phyloP scores from a whole-genome alignment of 441 rosid genomes.

The Capsella rubella region DNA sequence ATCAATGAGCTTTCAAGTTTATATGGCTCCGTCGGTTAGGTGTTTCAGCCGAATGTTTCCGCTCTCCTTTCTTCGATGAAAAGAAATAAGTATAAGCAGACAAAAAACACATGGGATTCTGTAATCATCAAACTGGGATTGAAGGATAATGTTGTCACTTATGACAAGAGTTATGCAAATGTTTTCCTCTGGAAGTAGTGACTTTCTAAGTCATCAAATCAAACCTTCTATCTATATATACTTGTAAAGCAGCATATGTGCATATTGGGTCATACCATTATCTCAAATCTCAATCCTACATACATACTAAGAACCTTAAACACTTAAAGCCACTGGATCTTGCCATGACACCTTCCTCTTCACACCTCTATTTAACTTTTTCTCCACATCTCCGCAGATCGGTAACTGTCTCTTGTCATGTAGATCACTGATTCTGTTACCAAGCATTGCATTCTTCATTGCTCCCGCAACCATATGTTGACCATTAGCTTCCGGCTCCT shows the following conservation, averaged over 20 bases:
- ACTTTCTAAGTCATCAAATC: conserved; percentile 6
- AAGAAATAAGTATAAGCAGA: neutral
- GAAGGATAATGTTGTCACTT: conserved; percentile 3
- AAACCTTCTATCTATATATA: conserved; percentile 19
- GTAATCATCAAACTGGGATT: conserved; percentile 24
- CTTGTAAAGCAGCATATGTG: conserved; percentile 32
- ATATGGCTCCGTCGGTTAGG: neutral
- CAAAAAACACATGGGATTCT: neutral
- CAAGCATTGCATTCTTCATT: conserved; percentile 46
- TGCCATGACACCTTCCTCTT: conserved; percentile 98
- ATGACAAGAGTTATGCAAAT: neutral
- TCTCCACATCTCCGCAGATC: conserved; percentile 64
- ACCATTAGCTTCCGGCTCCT: conserved; percentile 57
- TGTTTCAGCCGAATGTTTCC: neutral
- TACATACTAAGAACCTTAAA: conserved; percentile 42
- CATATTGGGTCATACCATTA: conserved; percentile 27
- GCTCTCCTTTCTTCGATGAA: neutral
- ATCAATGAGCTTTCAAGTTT: neutral
- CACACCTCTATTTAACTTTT: conserved; percentile 59
- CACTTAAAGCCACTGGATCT: conserved; percentile 88
- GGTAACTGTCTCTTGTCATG: conserved; percentile 58
- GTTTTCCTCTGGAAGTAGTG: neutral
- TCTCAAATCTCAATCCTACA: conserved; percentile 26
- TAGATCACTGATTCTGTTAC: conserved; percentile 56
- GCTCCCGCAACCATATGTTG: conserved; percentile 54